Conservation (phyloP, 495 filamentous ascomycete genomes). For the Annulohypoxylon nitens region DNA sequence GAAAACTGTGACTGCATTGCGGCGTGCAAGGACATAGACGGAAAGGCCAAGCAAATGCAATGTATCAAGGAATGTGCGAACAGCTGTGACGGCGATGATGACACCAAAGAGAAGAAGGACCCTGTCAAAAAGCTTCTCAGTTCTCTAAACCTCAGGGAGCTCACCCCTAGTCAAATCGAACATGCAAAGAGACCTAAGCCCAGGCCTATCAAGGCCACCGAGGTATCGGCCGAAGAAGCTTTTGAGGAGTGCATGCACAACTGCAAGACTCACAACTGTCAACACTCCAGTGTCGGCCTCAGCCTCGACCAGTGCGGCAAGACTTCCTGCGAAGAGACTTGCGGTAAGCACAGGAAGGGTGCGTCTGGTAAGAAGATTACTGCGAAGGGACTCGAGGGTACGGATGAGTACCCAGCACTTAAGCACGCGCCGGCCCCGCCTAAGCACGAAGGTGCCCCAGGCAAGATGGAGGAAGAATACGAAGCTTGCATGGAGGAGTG, state of each 20-base stretch:
- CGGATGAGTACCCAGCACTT: background rate
- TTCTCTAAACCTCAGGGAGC: slow-evolving; percentile 10
- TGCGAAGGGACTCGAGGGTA: slow-evolving; percentile 1
- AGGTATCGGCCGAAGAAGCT: background rate
- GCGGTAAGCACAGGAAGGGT: slow-evolving; percentile 14
- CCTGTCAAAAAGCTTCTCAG: background rate
- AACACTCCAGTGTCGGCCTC: slow-evolving; percentile 18
- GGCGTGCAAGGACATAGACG: slow-evolving; percentile 15
- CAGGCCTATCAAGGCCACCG: slow-evolving; percentile 1
- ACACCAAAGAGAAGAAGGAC: slow-evolving; percentile 14
- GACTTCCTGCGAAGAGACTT: slow-evolving; percentile 13
- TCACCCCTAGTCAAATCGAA: background rate
- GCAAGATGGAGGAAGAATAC: background rate
- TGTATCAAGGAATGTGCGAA: slow-evolving; percentile 26
- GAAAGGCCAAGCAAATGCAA: slow-evolving; percentile 24
- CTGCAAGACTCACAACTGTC: slow-evolving; percentile 28
- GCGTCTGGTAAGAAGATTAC: background rate
- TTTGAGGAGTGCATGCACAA: slow-evolving; percentile 29
- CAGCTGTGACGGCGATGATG: slow-evolving; percentile 30
- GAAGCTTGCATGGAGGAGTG: background rate
- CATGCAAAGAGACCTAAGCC: background rate
- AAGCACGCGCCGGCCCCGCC: background rate
- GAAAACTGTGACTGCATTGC: slow-evolving; percentile 32
- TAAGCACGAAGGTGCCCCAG: background rate
- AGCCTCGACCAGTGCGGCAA: slow-evolving; percentile 25